phyloP scores from a whole-genome alignment of 164 flowering plant genomes.

The Kingdonia uniflora region DNA sequence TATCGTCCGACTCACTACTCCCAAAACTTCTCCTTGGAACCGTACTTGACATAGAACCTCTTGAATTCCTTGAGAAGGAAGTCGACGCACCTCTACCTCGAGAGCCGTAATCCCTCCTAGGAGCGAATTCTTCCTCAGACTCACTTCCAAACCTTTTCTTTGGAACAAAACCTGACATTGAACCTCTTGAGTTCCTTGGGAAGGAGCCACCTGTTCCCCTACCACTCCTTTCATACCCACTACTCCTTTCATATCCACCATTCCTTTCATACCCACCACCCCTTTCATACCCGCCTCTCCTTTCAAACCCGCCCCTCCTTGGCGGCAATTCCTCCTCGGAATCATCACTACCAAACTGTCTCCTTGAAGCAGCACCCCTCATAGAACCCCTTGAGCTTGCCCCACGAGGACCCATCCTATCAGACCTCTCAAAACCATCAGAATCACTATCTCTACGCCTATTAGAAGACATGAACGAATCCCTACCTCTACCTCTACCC shows the following conservation, averaged over 20 bases:
- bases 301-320: slow-evolving; percentile 3
- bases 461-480: slow-evolving; percentile 2
- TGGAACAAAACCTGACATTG: no score
- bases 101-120: no score
- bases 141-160: not conserved
- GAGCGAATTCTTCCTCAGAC: not conserved
- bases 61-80: no score
- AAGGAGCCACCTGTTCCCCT: no score
- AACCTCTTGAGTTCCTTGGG: not conserved
- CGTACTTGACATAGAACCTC: no score
- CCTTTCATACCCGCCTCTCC: not conserved
- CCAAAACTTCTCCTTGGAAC: no score
- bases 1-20: no score
- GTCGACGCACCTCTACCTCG: no score
- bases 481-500: slow-evolving; percentile 4
- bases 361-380: slow-evolving; percentile 6
- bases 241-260: not conserved
- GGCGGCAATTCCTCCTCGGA: slow-evolving; percentile 9
- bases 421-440: slow-evolving; percentile 4
- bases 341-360: no score
- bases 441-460: slow-evolving; percentile 10
- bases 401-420: slow-evolving; percentile 2
- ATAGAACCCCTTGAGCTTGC: slow-evolving; percentile 1
- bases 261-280: not conserved
- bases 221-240: not conserved